Base-by-base conservation (phyloP, 257 asterid species). In the Leonotis leonurus region DNA sequence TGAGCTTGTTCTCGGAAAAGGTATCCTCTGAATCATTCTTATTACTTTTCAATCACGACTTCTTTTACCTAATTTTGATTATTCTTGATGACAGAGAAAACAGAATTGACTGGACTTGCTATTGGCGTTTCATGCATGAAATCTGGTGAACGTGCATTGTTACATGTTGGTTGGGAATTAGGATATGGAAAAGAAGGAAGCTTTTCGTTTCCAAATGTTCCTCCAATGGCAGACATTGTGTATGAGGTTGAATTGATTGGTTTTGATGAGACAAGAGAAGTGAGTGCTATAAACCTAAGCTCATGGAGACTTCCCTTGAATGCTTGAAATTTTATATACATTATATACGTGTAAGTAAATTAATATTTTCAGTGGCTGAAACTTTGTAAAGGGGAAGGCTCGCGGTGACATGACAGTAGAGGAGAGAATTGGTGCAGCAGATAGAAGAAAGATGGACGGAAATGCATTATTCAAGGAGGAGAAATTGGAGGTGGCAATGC, bases 331-430 rank as follows among this genome's bases (percentile, higher is more conserved):
- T 41, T 36, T 58, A 22, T 18, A 16, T 55, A 10, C 60, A 5
- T 39, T 21, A 46, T 17, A 37, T 50, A 40, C 40, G 5, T 27
- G 56, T 36, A 50, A 27, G 18, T 9, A 16, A 33, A 22, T 56
- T 41, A 27, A 51, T 46, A 6, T 30, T 60, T 35, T 55, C 30
- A 45, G 49, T 64, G 77, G 35, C 68, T 64, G 40, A 54, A 67
- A 67, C 32, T 65, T 71, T 46, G 24, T 73, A 44, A 45, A 93
- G 99, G 99, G 99, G 37, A 93, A 89, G 78, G 78, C 94, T 52
- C 95, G 92, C n/a, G 66, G 94, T 53, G 97, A 93, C 83, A 89
- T 93, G 97, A 93, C 99, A n/a, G 97, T 86, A 26, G 99, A 93
- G 83, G 99, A 89, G 82, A 83, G 99, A 69, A 93, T 92, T 50